Conservation (phyloP, 495 filamentous ascomycete species). For the Pseudoneurospora amorphoporcata region DNA sequence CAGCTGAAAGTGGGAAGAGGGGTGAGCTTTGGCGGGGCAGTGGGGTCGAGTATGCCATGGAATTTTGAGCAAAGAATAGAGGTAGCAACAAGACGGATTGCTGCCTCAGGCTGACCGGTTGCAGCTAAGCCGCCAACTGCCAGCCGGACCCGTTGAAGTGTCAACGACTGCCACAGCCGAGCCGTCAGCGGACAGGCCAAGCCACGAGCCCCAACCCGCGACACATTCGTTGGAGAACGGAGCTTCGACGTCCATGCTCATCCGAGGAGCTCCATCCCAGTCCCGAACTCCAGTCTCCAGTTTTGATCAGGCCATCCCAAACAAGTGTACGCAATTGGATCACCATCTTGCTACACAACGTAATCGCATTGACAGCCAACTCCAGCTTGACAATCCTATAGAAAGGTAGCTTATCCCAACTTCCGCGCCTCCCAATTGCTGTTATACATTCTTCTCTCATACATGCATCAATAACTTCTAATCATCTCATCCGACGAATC, state of each 20-base stretch:
- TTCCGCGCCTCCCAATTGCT: not conserved
- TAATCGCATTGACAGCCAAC: not conserved
- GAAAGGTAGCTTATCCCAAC: not conserved
- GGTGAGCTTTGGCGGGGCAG: not conserved
- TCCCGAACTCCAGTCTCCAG: not conserved
- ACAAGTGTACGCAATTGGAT: conserved; percentile 5
- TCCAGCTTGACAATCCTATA: not conserved
- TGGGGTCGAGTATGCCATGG: not conserved
- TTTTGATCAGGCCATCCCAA: conserved; percentile 8
- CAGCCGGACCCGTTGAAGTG: not conserved
- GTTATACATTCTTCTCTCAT: not conserved
- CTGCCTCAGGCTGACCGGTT: not conserved
- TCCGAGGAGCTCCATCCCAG: not conserved
- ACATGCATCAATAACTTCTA: not conserved
- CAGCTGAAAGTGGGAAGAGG: not conserved
- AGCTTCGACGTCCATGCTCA: not conserved
- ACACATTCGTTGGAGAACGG: not conserved
- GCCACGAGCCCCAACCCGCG: not conserved
- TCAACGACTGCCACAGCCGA: not conserved
- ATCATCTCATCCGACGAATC: not conserved
- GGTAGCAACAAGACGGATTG: not conserved
- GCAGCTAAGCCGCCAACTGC: not conserved
- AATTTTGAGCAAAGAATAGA: not conserved
- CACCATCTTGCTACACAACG: not conserved
- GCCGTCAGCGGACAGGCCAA: not conserved